phyloP scores from a whole-genome alignment of 306 rosid genomes.

The Cicer chorassanicum region DNA sequence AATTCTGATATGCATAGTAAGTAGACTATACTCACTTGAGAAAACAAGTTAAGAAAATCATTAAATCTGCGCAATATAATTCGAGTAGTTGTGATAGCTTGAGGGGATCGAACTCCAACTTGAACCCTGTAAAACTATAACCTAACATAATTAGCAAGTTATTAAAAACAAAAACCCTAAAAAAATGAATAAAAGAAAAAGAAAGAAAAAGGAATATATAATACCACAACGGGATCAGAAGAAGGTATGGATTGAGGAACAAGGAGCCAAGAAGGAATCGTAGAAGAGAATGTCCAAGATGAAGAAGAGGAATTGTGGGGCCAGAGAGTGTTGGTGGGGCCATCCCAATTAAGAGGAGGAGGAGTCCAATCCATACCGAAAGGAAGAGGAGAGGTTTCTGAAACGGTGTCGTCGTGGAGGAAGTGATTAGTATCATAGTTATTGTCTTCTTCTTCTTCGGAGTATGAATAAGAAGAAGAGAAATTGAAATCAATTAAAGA shows the following conservation, averaged over 20 bases:
- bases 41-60: constrained; percentile 69
- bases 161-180: not conserved
- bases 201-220: not conserved
- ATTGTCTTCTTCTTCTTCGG: not conserved
- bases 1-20: not conserved
- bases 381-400: constrained; percentile 83
- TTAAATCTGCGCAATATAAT: constrained; percentile 75
- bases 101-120: constrained; percentile 85
- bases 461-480: constrained; percentile 1
- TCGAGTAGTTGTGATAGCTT: constrained; percentile 73
- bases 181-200: not conserved
- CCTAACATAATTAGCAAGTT: constrained; percentile 37
- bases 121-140: constrained; percentile 85
- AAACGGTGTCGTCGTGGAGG: constrained; percentile 29
- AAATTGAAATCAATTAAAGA: constrained; percentile 50
- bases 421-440: not conserved
- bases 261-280: constrained; percentile 75
- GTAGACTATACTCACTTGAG: constrained; percentile 59
- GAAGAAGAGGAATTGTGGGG: constrained; percentile 70
- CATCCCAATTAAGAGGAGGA: constrained; percentile 80
- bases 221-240: constrained; percentile 77
- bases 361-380: constrained; percentile 93
- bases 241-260: constrained; percentile 64
- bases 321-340: constrained; percentile 68
- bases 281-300: constrained; percentile 83